Base-by-base conservation (phyloP, 2,329 filamentous ascomycete species). In the Zymoseptoria crescenta region DNA sequence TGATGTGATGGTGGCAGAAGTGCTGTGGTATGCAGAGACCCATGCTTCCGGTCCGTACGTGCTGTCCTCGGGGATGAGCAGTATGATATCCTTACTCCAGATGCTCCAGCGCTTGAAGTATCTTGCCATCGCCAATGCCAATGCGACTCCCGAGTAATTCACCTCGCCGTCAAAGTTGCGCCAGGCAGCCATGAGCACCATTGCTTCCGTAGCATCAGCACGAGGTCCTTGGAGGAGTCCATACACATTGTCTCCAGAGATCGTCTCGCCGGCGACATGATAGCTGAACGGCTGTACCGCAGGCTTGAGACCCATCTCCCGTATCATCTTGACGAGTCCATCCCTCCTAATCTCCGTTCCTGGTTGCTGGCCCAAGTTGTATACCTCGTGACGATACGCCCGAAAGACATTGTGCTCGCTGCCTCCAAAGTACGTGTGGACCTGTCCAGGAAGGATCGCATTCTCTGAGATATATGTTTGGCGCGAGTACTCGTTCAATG, bases 91-190 rank as follows among this genome's bases (percentile, higher is more conserved):
- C 75, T 99, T 99, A 60, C 92, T 96, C 94, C 94, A 99, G 28
- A 99, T 81, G 56, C 91, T 96, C 94, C 94, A 99, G 67, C 89
- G 85, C 75, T 95, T 96, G 77, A 99, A 97, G 75, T 99, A 99
- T 65, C 94, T 85, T 28, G 91, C 89, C 66, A 99, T 76, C 0
- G 93, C 92, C 68, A 99, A 77, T 1, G 91, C 87, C 30, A 99
- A 81, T 7, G 91, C 87, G 5, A 99, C 86, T 19, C 93, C 94
- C 62, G 92, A 94, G 64, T 87, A 82, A 75, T 99, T 99, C 66
- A 92, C 76, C 66, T 87, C 81, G 27, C 83, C 86, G 57, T 90
- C 83, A 66, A 89, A 87, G 66, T 92, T 96, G 71, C 81, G 86
- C 91, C 92, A 96, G 1, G 92, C 87, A 24, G 89, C 91, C 19